A percentile compares a stretch with the other conserved stretches of the same genome.
Conservation (phyloP, 768 basidiomycete genomes). For the Kwoniella shandongensis region DNA sequence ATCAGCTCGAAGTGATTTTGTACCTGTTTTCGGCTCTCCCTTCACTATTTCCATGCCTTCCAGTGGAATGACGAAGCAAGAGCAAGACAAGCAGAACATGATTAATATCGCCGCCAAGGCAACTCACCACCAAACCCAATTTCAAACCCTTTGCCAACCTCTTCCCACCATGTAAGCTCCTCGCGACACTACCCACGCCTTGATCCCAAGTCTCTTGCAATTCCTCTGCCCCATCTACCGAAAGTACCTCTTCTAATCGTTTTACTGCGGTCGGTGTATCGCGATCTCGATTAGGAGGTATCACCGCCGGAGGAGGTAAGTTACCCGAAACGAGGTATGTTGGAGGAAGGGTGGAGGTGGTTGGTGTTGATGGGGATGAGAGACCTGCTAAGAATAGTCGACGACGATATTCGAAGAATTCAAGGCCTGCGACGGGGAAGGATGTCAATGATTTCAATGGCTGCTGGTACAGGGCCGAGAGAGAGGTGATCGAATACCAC, state of each 20-base stretch:
- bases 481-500: too few relatives aligned
- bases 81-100: too few relatives aligned
- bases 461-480: background rate
- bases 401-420: slow-evolving; percentile 46
- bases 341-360: slow-evolving; percentile 1
- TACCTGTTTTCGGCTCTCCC: too few relatives aligned
- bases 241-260: slow-evolving; percentile 32
- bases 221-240: slow-evolving; percentile 30
- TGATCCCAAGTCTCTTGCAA: slow-evolving; percentile 29
- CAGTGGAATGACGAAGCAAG: too few relatives aligned
- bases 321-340: slow-evolving; percentile 21
- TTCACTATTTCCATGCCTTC: too few relatives aligned
- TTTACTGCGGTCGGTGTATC: slow-evolving; percentile 16
- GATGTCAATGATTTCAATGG: background rate
- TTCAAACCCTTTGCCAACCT: slow-evolving; percentile 28
- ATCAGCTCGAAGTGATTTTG: slow-evolving; percentile 1
- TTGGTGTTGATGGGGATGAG: slow-evolving; percentile 3
- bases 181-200: slow-evolving; percentile 26
- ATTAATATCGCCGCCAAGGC: too few relatives aligned
- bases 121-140: slow-evolving; percentile 42
- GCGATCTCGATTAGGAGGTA: slow-evolving; percentile 3
- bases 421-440: slow-evolving; percentile 27
- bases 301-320: slow-evolving; percentile 20
- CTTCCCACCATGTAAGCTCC: slow-evolving; percentile 26
- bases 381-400: slow-evolving; percentile 36